Percentiles rank a stretch among this genome's conserved stretches.
Conservation (phyloP, 2,329 filamentous ascomycete genomes). For the Pseudogymnoascus sp. region DNA sequence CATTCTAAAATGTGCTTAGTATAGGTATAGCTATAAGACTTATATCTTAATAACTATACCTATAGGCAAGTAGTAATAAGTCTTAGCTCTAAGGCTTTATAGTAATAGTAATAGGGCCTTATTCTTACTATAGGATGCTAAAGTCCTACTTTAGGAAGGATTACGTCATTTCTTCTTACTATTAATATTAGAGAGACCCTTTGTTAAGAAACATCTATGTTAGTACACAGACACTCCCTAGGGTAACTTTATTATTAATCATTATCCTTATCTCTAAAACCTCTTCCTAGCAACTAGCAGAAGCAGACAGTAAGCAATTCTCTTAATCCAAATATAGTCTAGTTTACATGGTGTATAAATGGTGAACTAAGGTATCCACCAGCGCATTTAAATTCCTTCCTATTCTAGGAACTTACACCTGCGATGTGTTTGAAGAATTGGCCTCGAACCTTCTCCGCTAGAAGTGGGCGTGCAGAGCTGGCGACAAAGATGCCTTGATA, state of each 20-base stretch:
- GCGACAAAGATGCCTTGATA: neutral
- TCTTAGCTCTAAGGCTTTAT: neutral
- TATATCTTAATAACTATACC: constrained; percentile 26
- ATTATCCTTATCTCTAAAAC: constrained; percentile 40
- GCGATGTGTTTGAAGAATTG: neutral
- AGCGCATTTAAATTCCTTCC: neutral
- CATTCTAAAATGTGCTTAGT: constrained; percentile 53
- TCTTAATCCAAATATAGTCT: neutral
- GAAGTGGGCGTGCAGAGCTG: neutral
- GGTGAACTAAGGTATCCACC: neutral
- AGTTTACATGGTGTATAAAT: neutral
- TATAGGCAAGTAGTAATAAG: neutral
- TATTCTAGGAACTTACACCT: neutral
- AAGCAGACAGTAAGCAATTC: constrained; percentile 32
- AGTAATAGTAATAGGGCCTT: neutral
- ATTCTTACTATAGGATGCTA: constrained; percentile 41
- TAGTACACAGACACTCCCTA: constrained; percentile 60
- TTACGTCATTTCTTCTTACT: constrained; percentile 28
- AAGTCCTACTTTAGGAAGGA: constrained; percentile 43
- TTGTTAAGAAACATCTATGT: constrained; percentile 46
- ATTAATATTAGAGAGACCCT: constrained; percentile 41
- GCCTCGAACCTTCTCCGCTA: neutral
- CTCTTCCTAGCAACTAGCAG: constrained; percentile 44
- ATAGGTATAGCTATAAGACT: constrained; percentile 51
- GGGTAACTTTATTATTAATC: constrained; percentile 51